Evolutionary conservation across 345 rosid genomes (phyloP), one percentile per base, ranked within the genome.

Genomic region (Acer negundo): DNA sequence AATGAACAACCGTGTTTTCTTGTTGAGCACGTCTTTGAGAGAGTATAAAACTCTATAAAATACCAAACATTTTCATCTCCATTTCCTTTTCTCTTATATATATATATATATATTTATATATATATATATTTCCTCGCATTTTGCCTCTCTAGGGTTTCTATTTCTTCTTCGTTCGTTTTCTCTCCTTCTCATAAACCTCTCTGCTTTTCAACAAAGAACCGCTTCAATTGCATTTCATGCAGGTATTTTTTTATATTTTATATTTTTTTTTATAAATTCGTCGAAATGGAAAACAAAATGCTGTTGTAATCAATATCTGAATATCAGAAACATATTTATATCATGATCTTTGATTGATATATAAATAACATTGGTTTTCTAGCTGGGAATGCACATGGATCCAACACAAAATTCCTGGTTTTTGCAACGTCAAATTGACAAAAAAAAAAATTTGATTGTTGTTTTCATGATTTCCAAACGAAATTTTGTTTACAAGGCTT

Each of bases 11-110:
- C 82, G 64, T 28, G 80, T 82, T 89, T 69, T 87, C 90, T 90
- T 89, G 92, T 80, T 72, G 75, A 84, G 81, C 97, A 91, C 95
- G 95, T 86, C 92, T 86, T 62, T 73, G 62, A 31, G 19, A 62
- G 67, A 70, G 59, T 22, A 79, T 77, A 79, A 74, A 66, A 79
- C 84, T 89, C 92, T 91, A 93, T 90, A 93, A 90, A 90, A 95
- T 87, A 83, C 84, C 72, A 67, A 44, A 55, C 58, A 10, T 35
- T 82, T 74, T 78, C 75, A 6, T 82, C 78, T 68, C 10, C 74
- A 10, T n/a, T 69, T 62, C 73, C 69, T 55, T 82, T 67, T 73
- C 24, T n/a, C 13, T 72, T 22, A 42, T 5, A 20, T 31, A 28
- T 26, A n/a, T n/a, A 26, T 2, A 70, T 19, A n/a, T n/a, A 26